phyloP scores from a whole-genome alignment of 345 rosid genomes.

The Dipteronia sinensis region DNA sequence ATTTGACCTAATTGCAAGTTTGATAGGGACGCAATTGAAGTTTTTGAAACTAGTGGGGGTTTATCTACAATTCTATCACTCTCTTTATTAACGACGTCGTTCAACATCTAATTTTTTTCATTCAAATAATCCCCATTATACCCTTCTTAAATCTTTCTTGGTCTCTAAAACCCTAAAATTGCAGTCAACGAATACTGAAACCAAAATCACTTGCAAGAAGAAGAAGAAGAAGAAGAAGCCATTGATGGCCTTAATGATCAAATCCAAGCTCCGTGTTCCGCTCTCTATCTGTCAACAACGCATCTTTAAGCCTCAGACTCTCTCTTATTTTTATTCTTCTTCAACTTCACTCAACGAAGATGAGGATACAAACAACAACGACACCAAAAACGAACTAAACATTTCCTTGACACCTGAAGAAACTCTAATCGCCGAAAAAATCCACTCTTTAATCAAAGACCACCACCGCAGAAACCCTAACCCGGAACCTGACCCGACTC shows the following conservation, averaged over 20 bases:
- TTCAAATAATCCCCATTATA: background rate
- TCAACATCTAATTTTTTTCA: background rate
- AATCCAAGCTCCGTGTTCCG: conserved; percentile 29
- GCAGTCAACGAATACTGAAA: background rate
- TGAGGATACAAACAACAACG: conserved; percentile 22
- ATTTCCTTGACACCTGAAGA: conserved; percentile 52
- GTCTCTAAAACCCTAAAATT: conserved; percentile 10
- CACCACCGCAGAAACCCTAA: conserved; percentile 81
- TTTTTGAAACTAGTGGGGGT: background rate
- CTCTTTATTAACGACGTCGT: background rate
- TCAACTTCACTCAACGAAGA: conserved; percentile 18
- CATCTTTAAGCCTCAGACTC: conserved; percentile 24
- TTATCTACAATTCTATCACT: background rate
- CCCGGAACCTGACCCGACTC: conserved; percentile 27
- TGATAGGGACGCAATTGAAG: too few relatives aligned
- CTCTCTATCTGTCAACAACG: conserved; percentile 21
- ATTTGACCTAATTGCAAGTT: too few relatives aligned
- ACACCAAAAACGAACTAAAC: conserved; percentile 22
- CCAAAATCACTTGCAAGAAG: background rate
- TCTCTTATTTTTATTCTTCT: conserved; percentile 26
- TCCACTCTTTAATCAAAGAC: conserved; percentile 68
- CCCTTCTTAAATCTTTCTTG: background rate
- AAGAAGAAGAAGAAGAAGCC: background rate
- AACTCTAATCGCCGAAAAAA: conserved; percentile 44
- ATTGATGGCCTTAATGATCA: conserved; percentile 41